These are phyloP conservation scores for Cicer bijugum DNA, from an alignment of 306 rosid species.

Conservation along the genomic window DNA sequence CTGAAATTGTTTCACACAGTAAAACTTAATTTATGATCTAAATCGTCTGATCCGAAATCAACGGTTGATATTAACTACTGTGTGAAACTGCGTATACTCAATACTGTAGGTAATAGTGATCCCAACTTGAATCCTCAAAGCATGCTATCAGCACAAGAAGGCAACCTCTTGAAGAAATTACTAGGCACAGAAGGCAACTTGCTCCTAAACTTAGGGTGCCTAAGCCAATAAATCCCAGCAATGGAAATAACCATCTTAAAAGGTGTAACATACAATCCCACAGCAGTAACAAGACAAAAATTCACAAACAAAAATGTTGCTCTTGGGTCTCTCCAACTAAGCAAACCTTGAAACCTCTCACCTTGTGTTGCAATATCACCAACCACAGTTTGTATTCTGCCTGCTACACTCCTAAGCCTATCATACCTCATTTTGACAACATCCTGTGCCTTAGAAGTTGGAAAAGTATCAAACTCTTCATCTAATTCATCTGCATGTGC, in stretches of 20 bases:
- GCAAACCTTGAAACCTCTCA: conserved; percentile 50
- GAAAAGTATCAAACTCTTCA: conserved; percentile 82
- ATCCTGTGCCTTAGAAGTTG: conserved; percentile 63
- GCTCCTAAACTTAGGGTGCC: conserved; percentile 76
- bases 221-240: conserved; percentile 66
- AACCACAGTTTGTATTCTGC: conserved; percentile 51
- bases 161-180: conserved; percentile 81
- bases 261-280: conserved; percentile 56
- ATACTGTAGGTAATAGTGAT: too few relatives aligned
- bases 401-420: conserved; percentile 67
- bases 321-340: conserved; percentile 56
- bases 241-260: conserved; percentile 59
- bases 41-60: neutral
- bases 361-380: conserved; percentile 55
- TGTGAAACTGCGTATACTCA: too few relatives aligned
- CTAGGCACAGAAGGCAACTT: conserved; percentile 73
- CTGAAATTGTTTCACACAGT: too few relatives aligned
- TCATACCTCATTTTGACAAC: conserved; percentile 75
- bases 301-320: conserved; percentile 45
- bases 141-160: conserved; percentile 78
- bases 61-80: neutral
- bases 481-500: conserved; percentile 58
- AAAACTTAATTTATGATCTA: too few relatives aligned
- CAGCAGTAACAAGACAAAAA: conserved; percentile 44
- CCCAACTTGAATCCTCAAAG: conserved; percentile 45